These are phyloP conservation scores for Macadamia integrifolia DNA, from an alignment of 164 flowering plant species.

Conservation along the genomic window DNA sequence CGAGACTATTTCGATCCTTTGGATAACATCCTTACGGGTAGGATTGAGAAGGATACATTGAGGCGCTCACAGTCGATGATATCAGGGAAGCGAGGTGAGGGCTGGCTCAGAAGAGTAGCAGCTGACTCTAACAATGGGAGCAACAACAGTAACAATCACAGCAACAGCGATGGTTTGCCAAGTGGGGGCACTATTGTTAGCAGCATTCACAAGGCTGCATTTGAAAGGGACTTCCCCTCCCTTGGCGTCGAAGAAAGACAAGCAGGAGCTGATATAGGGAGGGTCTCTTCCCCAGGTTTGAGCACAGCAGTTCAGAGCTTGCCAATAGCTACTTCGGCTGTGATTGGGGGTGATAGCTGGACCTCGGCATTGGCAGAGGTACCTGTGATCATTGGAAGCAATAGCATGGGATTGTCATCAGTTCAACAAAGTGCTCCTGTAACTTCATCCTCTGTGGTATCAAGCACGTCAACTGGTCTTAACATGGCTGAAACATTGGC, in stretches of 20 bases:
- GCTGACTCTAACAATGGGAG: slow-evolving; percentile 23
- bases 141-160: slow-evolving; percentile 17
- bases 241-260: slow-evolving; percentile 68
- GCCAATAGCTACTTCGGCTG: slow-evolving; percentile 49
- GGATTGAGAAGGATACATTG: slow-evolving; percentile 44
- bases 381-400: slow-evolving; percentile 47
- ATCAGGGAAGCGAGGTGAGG: slow-evolving; percentile 49
- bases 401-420: slow-evolving; percentile 24
- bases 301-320: slow-evolving; percentile 48
- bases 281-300: slow-evolving; percentile 69
- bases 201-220: slow-evolving; percentile 40
- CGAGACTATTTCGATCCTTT: slow-evolving; percentile 38
- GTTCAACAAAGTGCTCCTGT: slow-evolving; percentile 35
- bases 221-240: slow-evolving; percentile 62
- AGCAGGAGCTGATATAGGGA: slow-evolving; percentile 44
- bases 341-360: slow-evolving; percentile 76
- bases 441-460: slow-evolving; percentile 21
- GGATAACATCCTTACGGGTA: slow-evolving; percentile 24
- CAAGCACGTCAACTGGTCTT: slow-evolving; percentile 42
- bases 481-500: slow-evolving; percentile 94
- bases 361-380: slow-evolving; percentile 83
- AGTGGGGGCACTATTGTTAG: slow-evolving; percentile 23
- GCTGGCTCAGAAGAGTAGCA: slow-evolving; percentile 27
- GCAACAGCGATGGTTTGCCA: slow-evolving; percentile 27
- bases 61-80: slow-evolving; percentile 60